phyloP scores from a whole-genome alignment of 352 stramenopile genomes.

The Pseudoperonospora humuli region DNA sequence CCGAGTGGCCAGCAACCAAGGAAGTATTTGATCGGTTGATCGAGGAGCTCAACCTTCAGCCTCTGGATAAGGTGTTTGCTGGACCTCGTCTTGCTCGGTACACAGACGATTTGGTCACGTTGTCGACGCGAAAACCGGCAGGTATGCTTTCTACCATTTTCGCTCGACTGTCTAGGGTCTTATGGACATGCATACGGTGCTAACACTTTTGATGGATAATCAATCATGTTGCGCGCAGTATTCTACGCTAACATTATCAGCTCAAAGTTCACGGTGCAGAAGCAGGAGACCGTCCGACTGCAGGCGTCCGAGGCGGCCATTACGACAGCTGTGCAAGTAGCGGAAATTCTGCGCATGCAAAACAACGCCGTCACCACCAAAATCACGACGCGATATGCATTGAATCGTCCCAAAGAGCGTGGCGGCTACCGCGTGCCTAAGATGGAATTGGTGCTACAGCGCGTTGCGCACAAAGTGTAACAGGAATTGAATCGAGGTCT shows the following conservation, averaged over 20 bases:
- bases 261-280: slow-evolving; percentile 69
- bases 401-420: slow-evolving; percentile 42
- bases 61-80: slow-evolving; percentile 31
- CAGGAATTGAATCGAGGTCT: not conserved
- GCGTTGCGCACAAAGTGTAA: slow-evolving; percentile 28
- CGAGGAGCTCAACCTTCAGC: slow-evolving; percentile 37
- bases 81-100: slow-evolving; percentile 56
- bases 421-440: slow-evolving; percentile 61
- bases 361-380: slow-evolving; percentile 46
- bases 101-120: slow-evolving; percentile 65
- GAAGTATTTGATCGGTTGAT: slow-evolving; percentile 34
- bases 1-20: slow-evolving; percentile 31
- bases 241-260: slow-evolving; percentile 81
- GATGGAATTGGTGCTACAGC: slow-evolving; percentile 57
- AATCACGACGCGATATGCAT: slow-evolving; percentile 62
- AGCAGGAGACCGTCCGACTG: slow-evolving; percentile 52
- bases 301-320: slow-evolving; percentile 64
- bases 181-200: not conserved
- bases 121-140: slow-evolving; percentile 61
- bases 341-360: slow-evolving; percentile 63
- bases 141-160: slow-evolving; percentile 21
- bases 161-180: not conserved
- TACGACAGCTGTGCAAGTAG: slow-evolving; percentile 60
- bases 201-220: slow-evolving; percentile 2
- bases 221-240: slow-evolving; percentile 17